Base-by-base conservation (phyloP, 1,284 basidiomycete genomes). In the Sphaerobolus stellatus region DNA sequence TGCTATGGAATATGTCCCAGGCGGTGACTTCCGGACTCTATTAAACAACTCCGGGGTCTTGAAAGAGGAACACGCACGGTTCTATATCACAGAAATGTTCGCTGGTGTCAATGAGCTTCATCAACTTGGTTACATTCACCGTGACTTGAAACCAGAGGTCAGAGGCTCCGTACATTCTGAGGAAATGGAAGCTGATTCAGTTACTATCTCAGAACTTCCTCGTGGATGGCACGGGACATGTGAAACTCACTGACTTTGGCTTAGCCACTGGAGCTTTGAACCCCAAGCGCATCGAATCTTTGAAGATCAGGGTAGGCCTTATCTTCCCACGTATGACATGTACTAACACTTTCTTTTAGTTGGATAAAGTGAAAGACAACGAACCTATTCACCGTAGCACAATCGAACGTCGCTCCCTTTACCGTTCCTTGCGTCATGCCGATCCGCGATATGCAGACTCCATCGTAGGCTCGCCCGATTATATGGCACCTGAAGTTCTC, bases 241-340 rank as follows among this genome's bases (percentile, higher is more conserved):
- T 99, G 70, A 99, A 99, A 73, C 77, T 99, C 45, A 99, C 97
- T 6, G 97, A 99, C 72, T 99, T 99, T 70, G 97, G 97, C 46
- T 80, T 99, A 13, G 97, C 97, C 1, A 97, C 97, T 1, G 97
- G 97, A 31, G 92, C 95, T 1, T 77, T 99, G 54, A 98, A 96
- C 70, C 97, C 97, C 0, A 90, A 86, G 61, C 87, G 93, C 57
- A 98, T 99, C 62, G 95, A 99, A 66, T 93, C 92, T 6, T 78
- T 99, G 60, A 95, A 91, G 75, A 80, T 92, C 66, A 96, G 94
- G 80, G 92, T 92, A 58, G 27, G 24, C 22, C 13, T n/a, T 53
- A n/a, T 38, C 16, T 18, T 53, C 18, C 50, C 9, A 22, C 50
- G 18, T 45, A 20, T 53, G 29, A 58, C 52, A 5, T 34, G 14